Conservation (phyloP, 345 rosid species). For the Ceriops decandra region DNA sequence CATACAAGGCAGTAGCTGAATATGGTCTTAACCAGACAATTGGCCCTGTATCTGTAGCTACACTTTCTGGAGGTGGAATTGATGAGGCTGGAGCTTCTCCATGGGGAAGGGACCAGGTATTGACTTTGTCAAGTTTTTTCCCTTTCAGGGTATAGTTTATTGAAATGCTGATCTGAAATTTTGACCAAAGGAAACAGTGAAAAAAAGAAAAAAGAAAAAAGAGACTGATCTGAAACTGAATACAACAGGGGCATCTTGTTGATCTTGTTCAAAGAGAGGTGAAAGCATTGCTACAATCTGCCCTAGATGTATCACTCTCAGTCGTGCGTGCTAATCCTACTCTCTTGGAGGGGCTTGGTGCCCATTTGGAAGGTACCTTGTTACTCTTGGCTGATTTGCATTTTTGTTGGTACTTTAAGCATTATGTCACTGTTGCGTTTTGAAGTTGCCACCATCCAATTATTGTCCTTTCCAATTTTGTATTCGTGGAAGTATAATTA, state of each 20-base stretch:
- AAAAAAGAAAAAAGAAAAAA: neutral
- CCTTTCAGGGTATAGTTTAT: neutral
- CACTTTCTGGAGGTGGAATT: slow-evolving; percentile 83
- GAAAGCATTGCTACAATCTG: slow-evolving; percentile 66
- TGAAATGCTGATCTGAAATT: slow-evolving; percentile 16
- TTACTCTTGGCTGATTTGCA: neutral
- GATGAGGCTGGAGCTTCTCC: slow-evolving; percentile 63
- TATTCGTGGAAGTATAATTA: neutral
- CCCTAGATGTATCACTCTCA: slow-evolving; percentile 59
- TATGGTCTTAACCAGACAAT: slow-evolving; percentile 86
- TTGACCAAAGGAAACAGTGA: too few relatives aligned
- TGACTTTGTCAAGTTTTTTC: neutral
- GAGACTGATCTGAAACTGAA: slow-evolving; percentile 18
- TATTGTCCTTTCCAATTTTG: neutral
- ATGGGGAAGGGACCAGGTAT: slow-evolving; percentile 94
- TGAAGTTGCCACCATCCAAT: neutral
- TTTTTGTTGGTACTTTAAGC: neutral
- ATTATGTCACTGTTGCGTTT: neutral
- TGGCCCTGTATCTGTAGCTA: slow-evolving; percentile 82
- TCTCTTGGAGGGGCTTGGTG: slow-evolving; percentile 91
- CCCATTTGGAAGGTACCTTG: slow-evolving; percentile 77
- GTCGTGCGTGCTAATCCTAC: slow-evolving; percentile 83
- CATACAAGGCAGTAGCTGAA: slow-evolving; percentile 95
- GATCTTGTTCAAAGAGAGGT: slow-evolving; percentile 94
- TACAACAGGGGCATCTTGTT: slow-evolving; percentile 70